phyloP scores from a whole-genome alignment of 2,329 filamentous ascomycete species.

The Penicillium sp. region DNA sequence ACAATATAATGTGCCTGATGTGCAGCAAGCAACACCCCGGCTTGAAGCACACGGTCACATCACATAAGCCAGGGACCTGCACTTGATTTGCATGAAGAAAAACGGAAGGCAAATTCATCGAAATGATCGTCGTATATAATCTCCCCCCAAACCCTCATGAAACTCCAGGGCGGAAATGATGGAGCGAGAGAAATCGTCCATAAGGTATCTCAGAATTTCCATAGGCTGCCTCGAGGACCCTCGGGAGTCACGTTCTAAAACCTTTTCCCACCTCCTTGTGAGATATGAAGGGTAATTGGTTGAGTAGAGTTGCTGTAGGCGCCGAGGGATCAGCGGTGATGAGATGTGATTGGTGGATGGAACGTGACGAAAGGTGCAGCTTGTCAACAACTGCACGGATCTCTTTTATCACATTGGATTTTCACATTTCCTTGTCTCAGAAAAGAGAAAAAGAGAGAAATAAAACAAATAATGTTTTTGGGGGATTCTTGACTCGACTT shows the following conservation, averaged over 20 bases:
- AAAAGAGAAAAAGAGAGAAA: background rate
- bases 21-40: constrained; percentile 14
- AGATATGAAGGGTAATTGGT: constrained; percentile 15
- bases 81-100: background rate
- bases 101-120: background rate
- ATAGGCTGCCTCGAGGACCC: background rate
- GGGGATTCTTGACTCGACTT: background rate
- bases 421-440: constrained; percentile 7
- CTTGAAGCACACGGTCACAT: constrained; percentile 22
- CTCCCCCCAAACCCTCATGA: constrained; percentile 1
- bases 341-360: constrained; percentile 21
- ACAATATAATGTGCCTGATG: constrained; percentile 13
- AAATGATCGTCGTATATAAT: constrained; percentile 6
- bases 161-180: constrained; percentile 1
- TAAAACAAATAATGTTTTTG: background rate
- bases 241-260: background rate
- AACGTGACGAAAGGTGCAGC: constrained; percentile 28
- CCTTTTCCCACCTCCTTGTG: background rate
- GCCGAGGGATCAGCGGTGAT: constrained; percentile 22
- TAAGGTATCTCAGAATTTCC: background rate
- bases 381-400: constrained; percentile 25
- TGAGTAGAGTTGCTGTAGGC: constrained; percentile 16
- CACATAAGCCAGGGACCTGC: constrained; percentile 8
- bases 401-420: constrained; percentile 21
- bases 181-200: background rate